Conservation (phyloP, 805 yeast species). For the Kazachstania taianensis region DNA sequence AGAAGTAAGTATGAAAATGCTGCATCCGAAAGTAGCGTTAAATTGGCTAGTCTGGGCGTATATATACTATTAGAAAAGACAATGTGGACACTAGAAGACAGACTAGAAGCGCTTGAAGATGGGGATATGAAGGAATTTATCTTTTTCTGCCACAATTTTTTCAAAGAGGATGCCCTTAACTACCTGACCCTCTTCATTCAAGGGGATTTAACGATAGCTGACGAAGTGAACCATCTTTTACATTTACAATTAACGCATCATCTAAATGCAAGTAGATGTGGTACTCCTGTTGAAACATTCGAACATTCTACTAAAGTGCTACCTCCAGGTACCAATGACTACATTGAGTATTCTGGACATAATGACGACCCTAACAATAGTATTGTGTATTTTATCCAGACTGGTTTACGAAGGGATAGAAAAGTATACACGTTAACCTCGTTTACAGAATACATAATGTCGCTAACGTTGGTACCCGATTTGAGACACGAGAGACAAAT, state of each 20-base stretch:
- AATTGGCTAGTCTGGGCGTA: conserved; percentile 40
- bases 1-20: conserved; percentile 40
- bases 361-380: conserved; percentile 42
- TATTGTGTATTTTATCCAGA: conserved; percentile 45
- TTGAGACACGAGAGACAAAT: conserved; percentile 47
- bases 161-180: conserved; percentile 18
- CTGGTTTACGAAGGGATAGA: conserved; percentile 37
- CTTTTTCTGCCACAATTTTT: conserved; percentile 23
- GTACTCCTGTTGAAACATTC: not conserved
- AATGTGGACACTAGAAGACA: conserved; percentile 43
- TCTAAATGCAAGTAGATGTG: conserved; percentile 7
- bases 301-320: conserved; percentile 32
- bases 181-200: conserved; percentile 37
- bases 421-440: conserved; percentile 33
- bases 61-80: conserved; percentile 46
- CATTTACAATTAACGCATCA: conserved; percentile 24
- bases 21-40: conserved; percentile 35
- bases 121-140: conserved; percentile 32
- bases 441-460: conserved; percentile 38
- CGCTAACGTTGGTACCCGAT: conserved; percentile 35
- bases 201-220: conserved; percentile 35
- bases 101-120: conserved; percentile 47
- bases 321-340: conserved; percentile 30
- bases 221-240: conserved; percentile 19
- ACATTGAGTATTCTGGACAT: conserved; percentile 29